Evolutionary conservation across 2,329 filamentous ascomycete genomes (phyloP), one percentile per base, ranked within the genome.

Genomic region (Westerdykella ornata): DNA sequence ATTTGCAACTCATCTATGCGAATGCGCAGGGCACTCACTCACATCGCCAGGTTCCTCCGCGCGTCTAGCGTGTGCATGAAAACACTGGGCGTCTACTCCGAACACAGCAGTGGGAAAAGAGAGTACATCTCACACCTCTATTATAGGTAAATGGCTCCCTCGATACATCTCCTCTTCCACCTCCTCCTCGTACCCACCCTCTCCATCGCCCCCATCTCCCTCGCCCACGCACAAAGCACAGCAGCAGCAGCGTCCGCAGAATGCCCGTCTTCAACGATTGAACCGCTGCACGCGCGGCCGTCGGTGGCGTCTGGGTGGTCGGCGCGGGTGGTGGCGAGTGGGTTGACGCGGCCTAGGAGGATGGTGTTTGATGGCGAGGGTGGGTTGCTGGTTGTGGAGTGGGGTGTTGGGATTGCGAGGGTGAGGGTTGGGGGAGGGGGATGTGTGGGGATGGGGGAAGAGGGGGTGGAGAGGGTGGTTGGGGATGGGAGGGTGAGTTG

Each of bases 301-400:
- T 70, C 67, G 13, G 58, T 72, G 14, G 67, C 68, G 11, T 47
- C 58, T 14, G 69, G 69, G 11, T 72, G 68, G 47, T 52, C 57
- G 18, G 67, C 67, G 4, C 62, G 67, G 40, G 63, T 75, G 9
- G 69, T 75, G 33, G 71, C 72, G 8, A 70, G 67, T 15, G 65
- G 66, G 8, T 53, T 76, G 31, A 62, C 57, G 18, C 55, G 57
- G 14, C 73, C 73, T 12, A 66, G 73, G 14, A 68, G 68, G 9
- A 67, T 76, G 34, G 56, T 64, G 9, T 72, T 75, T 48, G 73
- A 76, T 58, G 57, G 47, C 15, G 56, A 62, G 36, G 73, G 72
- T 15, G 68, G 69, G 42, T 56, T 76, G 29, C 61, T 76, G n/a
- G 69, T 76, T 4, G 66, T 75, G 16, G 68, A 75, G 56, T 58